phyloP scores from a whole-genome alignment of 495 filamentous ascomycete species.

The Parachaetomium inaequale region DNA sequence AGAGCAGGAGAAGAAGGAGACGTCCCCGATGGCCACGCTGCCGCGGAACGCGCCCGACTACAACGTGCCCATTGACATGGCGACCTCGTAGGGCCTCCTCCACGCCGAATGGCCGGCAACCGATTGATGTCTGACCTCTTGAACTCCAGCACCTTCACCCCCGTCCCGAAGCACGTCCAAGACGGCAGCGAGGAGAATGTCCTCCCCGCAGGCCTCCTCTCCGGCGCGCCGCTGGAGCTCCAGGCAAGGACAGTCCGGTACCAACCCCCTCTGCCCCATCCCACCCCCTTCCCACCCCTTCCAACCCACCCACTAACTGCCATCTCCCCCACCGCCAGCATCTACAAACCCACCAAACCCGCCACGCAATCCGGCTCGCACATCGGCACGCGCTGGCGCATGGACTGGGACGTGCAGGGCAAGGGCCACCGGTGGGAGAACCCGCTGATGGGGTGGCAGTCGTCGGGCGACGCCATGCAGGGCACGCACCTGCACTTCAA shows the following conservation, averaged over 20 bases:
- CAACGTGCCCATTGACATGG: slow-evolving; percentile 69
- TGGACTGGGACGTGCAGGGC: slow-evolving; percentile 94
- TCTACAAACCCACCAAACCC: slow-evolving; percentile 84
- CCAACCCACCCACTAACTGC: background rate
- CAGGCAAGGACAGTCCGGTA: slow-evolving; percentile 93
- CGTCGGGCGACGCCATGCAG: slow-evolving; percentile 88
- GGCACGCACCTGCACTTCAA: slow-evolving; percentile 87
- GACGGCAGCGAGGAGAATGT: slow-evolving; percentile 81
- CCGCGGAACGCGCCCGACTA: slow-evolving; percentile 73
- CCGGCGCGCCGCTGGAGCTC: slow-evolving; percentile 88
- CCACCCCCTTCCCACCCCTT: background rate
- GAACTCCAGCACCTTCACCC: slow-evolving; percentile 70
- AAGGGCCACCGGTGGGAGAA: slow-evolving; percentile 97
- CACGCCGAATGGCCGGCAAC: background rate
- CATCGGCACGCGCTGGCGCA: slow-evolving; percentile 82
- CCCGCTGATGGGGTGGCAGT: slow-evolving; percentile 96
- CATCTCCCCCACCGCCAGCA: slow-evolving; percentile 58
- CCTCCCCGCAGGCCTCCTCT: slow-evolving; percentile 78
- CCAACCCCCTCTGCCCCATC: background rate
- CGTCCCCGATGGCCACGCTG: slow-evolving; percentile 34
- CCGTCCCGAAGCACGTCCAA: slow-evolving; percentile 81
- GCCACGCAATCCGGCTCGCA: slow-evolving; percentile 90
- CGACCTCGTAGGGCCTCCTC: slow-evolving; percentile 63
- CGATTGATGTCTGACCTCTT: slow-evolving; percentile 1
- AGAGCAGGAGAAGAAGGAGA: slow-evolving; percentile 25